Evolutionary conservation across 164 flowering plant genomes (phyloP).

Genomic region (Stephania cephalantha): DNA sequence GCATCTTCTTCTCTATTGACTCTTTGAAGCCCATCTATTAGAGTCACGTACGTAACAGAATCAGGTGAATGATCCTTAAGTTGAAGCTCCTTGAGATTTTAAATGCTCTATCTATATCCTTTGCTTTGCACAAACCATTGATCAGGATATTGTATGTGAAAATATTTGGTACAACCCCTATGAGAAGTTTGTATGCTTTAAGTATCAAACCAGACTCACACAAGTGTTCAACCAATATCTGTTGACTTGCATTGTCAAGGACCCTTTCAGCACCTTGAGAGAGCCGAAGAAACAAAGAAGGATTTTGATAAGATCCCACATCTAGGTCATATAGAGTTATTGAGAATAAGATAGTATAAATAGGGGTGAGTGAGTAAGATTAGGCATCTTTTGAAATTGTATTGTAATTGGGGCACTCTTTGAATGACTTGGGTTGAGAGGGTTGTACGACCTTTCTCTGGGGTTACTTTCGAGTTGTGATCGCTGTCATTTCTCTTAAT

Average conservation of each 20-base stretch:
- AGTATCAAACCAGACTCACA: conserved; percentile 53
- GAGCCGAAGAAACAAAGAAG: conserved; percentile 75
- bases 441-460: too few relatives aligned
- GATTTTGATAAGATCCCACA: conserved; percentile 15
- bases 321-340: too few relatives aligned
- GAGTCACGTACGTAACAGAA: conserved; percentile 57
- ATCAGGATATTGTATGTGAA: conserved; percentile 67
- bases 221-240: conserved; percentile 34
- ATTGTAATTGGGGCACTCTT: too few relatives aligned
- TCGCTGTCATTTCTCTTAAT: too few relatives aligned
- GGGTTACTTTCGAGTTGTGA: too few relatives aligned
- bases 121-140: conserved; percentile 58
- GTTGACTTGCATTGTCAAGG: conserved; percentile 44
- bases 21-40: conserved; percentile 63
- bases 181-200: conserved; percentile 71
- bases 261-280: conserved; percentile 59
- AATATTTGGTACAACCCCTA: conserved; percentile 50
- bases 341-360: too few relatives aligned
- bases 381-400: too few relatives aligned
- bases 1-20: conserved; percentile 61
- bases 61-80: conserved; percentile 55
- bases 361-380: too few relatives aligned
- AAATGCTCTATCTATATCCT: conserved; percentile 49
- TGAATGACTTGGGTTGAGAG: too few relatives aligned
- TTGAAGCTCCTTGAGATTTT: conserved; percentile 58